A percentile compares a stretch with the other conserved stretches of the same genome.
Conservation (phyloP, 805 yeast genomes). For the Hanseniaspora guilliermondii region DNA sequence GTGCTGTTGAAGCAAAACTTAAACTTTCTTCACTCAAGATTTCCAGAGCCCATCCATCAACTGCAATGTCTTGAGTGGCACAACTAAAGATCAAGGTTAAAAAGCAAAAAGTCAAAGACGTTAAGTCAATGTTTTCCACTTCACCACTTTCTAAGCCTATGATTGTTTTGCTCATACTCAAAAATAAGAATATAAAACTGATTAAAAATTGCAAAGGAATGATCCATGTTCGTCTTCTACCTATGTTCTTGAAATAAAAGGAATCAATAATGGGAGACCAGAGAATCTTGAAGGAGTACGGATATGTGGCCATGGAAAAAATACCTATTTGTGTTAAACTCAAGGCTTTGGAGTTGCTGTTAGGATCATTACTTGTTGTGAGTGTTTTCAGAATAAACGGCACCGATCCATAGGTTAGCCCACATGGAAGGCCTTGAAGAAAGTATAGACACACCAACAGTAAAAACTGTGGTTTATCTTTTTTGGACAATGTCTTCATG, state of each 20-base stretch:
- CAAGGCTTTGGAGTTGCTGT: constrained; percentile 32
- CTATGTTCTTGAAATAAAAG: constrained; percentile 49
- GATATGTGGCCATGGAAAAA: constrained; percentile 85
- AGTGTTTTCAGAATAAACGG: constrained; percentile 74
- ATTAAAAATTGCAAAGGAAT: constrained; percentile 81
- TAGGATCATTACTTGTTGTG: constrained; percentile 12
- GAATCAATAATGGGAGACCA: constrained; percentile 98
- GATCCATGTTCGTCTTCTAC: constrained; percentile 88
- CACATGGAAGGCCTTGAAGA: constrained; percentile 94
- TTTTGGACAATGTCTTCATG: constrained; percentile 22
- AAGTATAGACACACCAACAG: constrained; percentile 64
- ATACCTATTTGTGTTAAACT: constrained; percentile 83
- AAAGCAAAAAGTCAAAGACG: constrained; percentile 53
- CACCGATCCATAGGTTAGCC: constrained; percentile 85
- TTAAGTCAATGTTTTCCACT: constrained; percentile 14
- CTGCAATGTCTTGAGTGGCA: constrained; percentile 97
- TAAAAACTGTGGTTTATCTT: constrained; percentile 63
- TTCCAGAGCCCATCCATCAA: constrained; percentile 97
- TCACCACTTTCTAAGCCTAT: constrained; percentile 35
- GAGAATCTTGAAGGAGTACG: constrained; percentile 77
- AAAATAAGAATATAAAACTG: constrained; percentile 48
- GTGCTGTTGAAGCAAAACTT: constrained; percentile 93
- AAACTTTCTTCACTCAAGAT: constrained; percentile 64
- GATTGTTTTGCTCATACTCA: constrained; percentile 23
- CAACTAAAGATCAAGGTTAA: constrained; percentile 72